Base-by-base conservation (phyloP, 2,329 filamentous ascomycete genomes). In the Penicillium decumbens region DNA sequence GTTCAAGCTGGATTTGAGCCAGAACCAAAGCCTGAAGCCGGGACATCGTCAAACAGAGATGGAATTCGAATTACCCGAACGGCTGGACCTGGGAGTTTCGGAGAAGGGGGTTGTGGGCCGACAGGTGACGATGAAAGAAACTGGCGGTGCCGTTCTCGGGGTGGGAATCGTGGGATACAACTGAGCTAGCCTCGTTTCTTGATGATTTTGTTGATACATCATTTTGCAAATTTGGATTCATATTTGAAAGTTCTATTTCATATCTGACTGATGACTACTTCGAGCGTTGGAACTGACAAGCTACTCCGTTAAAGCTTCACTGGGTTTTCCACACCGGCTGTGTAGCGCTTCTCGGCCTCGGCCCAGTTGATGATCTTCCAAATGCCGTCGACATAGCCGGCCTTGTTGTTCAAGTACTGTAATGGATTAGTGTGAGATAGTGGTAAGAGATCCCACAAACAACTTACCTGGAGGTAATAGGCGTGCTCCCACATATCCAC, bases 281-380 rank as follows among this genome's bases (percentile, higher is more conserved):
- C 33, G 4, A 8, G 4, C 10, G 10, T 20, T 37, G 33, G 8
- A 12, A 20, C 15, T 5, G 8, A 6, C 9, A 3, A 20, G 9
- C 8, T 12, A 20, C 18, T 18, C 38, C 1, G n/a, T 49, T 43
- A 66, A 39, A 66, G 50, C 55, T 69, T 69, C 41, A 68, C 32
- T 3, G 50, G 49, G 5, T 55, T 60, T 27, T 66, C 58, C 4
- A 64, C 55, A 0, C 65, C 68, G 25, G 61, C 57, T 41, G 51
- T 58, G 48, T 64, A 89, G 55, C 88, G 80, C 75, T 84, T 81
- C 69, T 87, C 83, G 4, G 89, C 89, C 38, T 85, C 84, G 75
- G 87, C 87, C 91, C 91, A 95, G 81, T 95, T 95, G 68, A 95
- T 77, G 30, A 95, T 88, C 65, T 93, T 87, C 90, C 90, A 95